These are phyloP conservation scores for Talaromyces sp. DNA, from an alignment of 2,329 filamentous ascomycete genomes.

Conservation along the genomic window DNA sequence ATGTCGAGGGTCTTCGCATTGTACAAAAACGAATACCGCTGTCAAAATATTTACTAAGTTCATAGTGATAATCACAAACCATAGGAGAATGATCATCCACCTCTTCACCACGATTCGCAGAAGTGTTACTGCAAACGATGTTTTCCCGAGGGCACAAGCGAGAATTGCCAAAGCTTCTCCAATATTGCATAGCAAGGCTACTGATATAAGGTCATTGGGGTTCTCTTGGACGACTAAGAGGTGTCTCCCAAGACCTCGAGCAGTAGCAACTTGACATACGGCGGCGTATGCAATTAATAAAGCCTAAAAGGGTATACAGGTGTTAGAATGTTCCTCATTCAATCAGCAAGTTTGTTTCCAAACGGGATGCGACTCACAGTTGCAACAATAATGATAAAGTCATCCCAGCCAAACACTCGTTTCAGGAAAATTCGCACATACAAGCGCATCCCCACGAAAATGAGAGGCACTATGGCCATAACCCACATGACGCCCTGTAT, in stretches of 20 bases:
- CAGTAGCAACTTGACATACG: slow-evolving; percentile 20
- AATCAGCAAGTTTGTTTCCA: background rate
- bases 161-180: slow-evolving; percentile 42
- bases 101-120: slow-evolving; percentile 38
- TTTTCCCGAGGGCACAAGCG: slow-evolving; percentile 45
- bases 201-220: slow-evolving; percentile 18
- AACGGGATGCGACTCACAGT: slow-evolving; percentile 9
- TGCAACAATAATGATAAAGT: slow-evolving; percentile 19
- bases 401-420: slow-evolving; percentile 23
- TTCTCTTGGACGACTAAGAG: slow-evolving; percentile 8
- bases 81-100: slow-evolving; percentile 41
- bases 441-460: slow-evolving; percentile 19
- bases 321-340: background rate
- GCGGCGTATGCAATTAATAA: slow-evolving; percentile 19
- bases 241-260: slow-evolving; percentile 18
- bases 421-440: slow-evolving; percentile 17
- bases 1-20: slow-evolving; percentile 26
- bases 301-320: background rate
- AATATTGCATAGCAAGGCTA: slow-evolving; percentile 23
- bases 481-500: slow-evolving; percentile 21
- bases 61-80: slow-evolving; percentile 35
- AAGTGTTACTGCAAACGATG: slow-evolving; percentile 45
- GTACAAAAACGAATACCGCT: slow-evolving; percentile 23
- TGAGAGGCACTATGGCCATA: slow-evolving; percentile 16
- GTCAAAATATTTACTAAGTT: slow-evolving; percentile 25